Percentiles rank a stretch among this genome's conserved stretches.
Conservation (phyloP, 768 basidiomycete species). For the Lentinula lateritia region DNA sequence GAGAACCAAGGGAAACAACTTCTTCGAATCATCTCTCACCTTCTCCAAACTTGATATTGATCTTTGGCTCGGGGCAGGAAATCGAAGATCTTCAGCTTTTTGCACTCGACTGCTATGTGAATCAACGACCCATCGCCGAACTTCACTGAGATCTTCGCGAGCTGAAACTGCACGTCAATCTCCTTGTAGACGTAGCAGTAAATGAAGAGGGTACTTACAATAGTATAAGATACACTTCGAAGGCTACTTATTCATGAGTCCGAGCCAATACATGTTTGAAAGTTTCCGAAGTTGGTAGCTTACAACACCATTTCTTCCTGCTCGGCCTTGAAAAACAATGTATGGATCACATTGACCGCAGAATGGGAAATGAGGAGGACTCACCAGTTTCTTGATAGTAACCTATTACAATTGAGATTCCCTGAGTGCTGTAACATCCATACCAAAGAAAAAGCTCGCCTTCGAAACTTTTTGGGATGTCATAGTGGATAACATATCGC, state of each 20-base stretch:
- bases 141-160: constrained; percentile 64
- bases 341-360: neutral
- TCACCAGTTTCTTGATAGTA: constrained; percentile 86
- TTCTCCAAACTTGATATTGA: constrained; percentile 57
- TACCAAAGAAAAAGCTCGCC: constrained; percentile 31
- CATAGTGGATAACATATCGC: constrained; percentile 77
- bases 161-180: constrained; percentile 33
- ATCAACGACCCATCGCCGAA: constrained; percentile 45
- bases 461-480: constrained; percentile 80
- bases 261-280: neutral
- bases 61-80: constrained; percentile 62
- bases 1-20: neutral
- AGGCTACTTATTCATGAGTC: constrained; percentile 39
- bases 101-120: constrained; percentile 39
- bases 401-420: constrained; percentile 32
- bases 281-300: constrained; percentile 11
- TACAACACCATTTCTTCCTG: constrained; percentile 73
- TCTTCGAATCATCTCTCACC: constrained; percentile 31
- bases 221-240: constrained; percentile 82
- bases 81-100: constrained; percentile 37
- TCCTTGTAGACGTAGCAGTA: neutral
- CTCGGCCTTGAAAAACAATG: constrained; percentile 47
- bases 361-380: neutral
- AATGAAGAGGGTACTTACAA: constrained; percentile 37
- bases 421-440: neutral